A percentile compares a stretch with the other conserved stretches of the same genome.
These are phyloP conservation scores for Vitis hybrid DNA, from an alignment of 177 flowering plant genomes.

Conservation along the genomic window DNA sequence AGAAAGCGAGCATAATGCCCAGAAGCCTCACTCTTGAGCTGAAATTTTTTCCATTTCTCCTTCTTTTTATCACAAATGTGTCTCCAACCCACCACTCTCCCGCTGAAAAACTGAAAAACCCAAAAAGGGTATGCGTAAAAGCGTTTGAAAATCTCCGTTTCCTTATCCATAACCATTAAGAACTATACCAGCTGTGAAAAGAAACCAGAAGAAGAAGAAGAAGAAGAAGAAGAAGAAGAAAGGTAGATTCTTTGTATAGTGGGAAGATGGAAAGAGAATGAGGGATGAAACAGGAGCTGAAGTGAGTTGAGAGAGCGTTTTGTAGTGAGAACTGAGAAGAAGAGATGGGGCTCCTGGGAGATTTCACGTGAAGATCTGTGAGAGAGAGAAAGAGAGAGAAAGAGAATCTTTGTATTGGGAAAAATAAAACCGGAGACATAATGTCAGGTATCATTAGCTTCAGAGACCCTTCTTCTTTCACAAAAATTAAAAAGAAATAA, in stretches of 20 bases:
- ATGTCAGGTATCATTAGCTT: conserved; percentile 13
- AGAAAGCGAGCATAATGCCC: background rate
- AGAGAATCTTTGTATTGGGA: background rate
- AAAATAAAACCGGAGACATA: conserved; percentile 2
- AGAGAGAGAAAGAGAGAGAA: background rate
- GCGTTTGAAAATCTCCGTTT: background rate
- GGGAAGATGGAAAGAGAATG: background rate
- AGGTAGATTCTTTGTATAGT: background rate
- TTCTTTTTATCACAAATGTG: conserved; percentile 9
- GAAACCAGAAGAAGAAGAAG: background rate
- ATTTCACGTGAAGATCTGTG: conserved; percentile 19
- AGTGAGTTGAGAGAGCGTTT: conserved; percentile 12
- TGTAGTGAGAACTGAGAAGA: conserved; percentile 6
- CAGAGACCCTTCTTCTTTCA: conserved; percentile 9
- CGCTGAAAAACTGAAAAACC: conserved; percentile 1
- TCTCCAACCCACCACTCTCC: background rate
- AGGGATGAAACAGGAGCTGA: conserved; percentile 6
- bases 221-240: background rate
- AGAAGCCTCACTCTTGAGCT: background rate
- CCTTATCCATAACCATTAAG: conserved; percentile 5
- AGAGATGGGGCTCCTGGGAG: conserved; percentile 15
- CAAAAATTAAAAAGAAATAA: background rate
- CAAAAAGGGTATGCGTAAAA: conserved; percentile 9
- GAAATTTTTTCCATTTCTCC: conserved; percentile 13
- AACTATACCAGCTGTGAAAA: background rate